Conservation (phyloP, 140 eudicot species). For the Ambrosia hybrid region DNA sequence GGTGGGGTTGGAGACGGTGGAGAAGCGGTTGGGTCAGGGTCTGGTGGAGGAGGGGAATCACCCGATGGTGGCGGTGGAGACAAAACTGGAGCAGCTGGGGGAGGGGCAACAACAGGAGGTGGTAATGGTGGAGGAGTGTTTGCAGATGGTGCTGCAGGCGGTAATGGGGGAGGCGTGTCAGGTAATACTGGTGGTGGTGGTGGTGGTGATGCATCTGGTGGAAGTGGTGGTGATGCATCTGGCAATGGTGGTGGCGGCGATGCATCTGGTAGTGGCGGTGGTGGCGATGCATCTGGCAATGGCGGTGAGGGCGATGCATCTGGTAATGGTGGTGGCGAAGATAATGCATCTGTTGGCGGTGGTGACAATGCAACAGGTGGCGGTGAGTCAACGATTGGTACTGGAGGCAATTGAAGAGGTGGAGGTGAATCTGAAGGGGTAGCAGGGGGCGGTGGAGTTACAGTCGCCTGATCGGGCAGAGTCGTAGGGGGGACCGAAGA, state of each 20-base stretch:
- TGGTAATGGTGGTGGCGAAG: constrained; percentile 32
- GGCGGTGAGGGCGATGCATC: constrained; percentile 34
- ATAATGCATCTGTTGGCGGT: constrained; percentile 26
- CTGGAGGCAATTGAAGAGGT: constrained; percentile 38
- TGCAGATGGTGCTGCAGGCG: constrained; percentile 51
- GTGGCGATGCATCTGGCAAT: constrained; percentile 22
- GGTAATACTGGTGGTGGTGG: constrained; percentile 43
- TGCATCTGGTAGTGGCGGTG: constrained; percentile 30
- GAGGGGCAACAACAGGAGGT: constrained; percentile 48
- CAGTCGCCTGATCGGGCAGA: constrained; percentile 36
- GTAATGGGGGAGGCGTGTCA: constrained; percentile 46
- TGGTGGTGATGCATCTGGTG: constrained; percentile 37
- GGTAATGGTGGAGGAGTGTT: constrained; percentile 42
- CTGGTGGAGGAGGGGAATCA: constrained; percentile 44
- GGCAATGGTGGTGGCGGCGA: constrained; percentile 31
- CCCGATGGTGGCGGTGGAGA: constrained; percentile 39
- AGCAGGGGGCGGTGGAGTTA: constrained; percentile 34
- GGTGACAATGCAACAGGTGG: constrained; percentile 35
- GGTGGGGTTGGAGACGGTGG: constrained; percentile 51
- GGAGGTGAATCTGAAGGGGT: constrained; percentile 30
- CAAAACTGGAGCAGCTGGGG: constrained; percentile 40
- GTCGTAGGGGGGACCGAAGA: constrained; percentile 30
- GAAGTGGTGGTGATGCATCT: constrained; percentile 22
- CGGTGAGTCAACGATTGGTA: constrained; percentile 25
- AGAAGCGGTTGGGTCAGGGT: constrained; percentile 40